A percentile compares a stretch with the other conserved stretches of the same genome.
Evolutionary conservation across 2,329 filamentous ascomycete species (phyloP).

Genomic region (Thielaviopsis ethacetica): DNA sequence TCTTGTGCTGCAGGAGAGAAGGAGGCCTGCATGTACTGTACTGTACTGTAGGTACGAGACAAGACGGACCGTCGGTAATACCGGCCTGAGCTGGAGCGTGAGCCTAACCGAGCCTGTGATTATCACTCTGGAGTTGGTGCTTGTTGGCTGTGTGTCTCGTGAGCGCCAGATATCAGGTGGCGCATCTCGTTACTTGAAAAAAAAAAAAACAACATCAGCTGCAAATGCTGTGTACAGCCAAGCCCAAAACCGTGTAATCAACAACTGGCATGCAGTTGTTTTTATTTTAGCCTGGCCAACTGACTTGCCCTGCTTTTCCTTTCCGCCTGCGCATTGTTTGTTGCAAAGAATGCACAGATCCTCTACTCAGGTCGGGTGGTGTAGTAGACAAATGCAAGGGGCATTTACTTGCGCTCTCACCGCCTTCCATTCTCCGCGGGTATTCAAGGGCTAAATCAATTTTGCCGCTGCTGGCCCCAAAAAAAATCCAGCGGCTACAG

Average conservation of each 20-base stretch:
- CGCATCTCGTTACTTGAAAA: neutral
- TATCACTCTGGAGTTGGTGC: neutral
- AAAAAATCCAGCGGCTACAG: neutral
- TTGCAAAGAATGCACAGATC: neutral
- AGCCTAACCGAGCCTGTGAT: neutral
- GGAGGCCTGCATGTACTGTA: neutral
- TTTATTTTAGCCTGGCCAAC: neutral
- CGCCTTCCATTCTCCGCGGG: neutral
- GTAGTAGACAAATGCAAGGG: neutral
- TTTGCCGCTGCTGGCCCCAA: neutral
- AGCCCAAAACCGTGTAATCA: too few relatives aligned
- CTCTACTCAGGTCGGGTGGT: too few relatives aligned
- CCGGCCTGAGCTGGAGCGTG: neutral
- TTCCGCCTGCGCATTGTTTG: too few relatives aligned
- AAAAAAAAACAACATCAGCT: neutral
- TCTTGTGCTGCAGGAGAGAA: neutral
- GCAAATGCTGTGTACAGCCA: neutral
- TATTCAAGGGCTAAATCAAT: neutral
- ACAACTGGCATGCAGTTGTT: neutral
- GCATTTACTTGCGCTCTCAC: neutral
- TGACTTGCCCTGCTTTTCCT: neutral
- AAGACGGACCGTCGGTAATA: neutral
- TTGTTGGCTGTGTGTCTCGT: neutral
- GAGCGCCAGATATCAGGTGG: neutral
- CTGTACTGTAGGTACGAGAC: neutral